A percentile compares a stretch with the other conserved stretches of the same genome.
phyloP scores from a whole-genome alignment of 352 stramenopile genomes.

The Phytopythium kandeliae region DNA sequence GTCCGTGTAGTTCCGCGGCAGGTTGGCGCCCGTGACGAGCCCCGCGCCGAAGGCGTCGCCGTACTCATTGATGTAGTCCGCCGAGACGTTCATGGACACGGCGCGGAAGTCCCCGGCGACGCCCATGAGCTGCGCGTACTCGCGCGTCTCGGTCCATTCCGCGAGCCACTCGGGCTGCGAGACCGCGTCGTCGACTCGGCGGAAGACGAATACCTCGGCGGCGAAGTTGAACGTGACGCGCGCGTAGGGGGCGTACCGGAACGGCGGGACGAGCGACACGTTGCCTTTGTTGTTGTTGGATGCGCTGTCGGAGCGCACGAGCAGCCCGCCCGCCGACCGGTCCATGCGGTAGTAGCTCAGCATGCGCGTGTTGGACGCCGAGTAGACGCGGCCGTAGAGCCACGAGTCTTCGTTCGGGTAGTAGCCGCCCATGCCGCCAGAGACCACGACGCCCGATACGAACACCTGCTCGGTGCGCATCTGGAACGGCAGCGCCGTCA shows the following conservation, averaged over 20 bases:
- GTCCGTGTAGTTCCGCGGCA: constrained; percentile 47
- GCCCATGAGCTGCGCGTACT: constrained; percentile 63
- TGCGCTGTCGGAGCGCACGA: constrained; percentile 58
- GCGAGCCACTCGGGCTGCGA: constrained; percentile 69
- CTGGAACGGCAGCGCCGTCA: constrained; percentile 72
- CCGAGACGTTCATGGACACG: constrained; percentile 52
- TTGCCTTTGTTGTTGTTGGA: constrained; percentile 82
- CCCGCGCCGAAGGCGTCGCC: constrained; percentile 49
- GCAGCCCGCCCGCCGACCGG: constrained; percentile 47
- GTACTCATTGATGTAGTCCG: constrained; percentile 69
- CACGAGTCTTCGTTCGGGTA: constrained; percentile 50
- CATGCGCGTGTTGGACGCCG: constrained; percentile 54
- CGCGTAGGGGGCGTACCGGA: constrained; percentile 53
- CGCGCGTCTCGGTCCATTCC: constrained; percentile 50
- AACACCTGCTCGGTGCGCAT: constrained; percentile 65
- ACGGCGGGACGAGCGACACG: constrained; percentile 31
- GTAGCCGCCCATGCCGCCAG: constrained; percentile 69
- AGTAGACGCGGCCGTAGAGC: constrained; percentile 68
- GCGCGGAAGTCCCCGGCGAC: constrained; percentile 58
- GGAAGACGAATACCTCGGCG: constrained; percentile 71
- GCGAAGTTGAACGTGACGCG: constrained; percentile 74
- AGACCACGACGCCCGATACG: constrained; percentile 34
- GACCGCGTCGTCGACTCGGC: constrained; percentile 40
- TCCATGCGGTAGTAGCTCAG: constrained; percentile 80
- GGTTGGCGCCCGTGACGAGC: constrained; percentile 58